Evolutionary conservation across 495 filamentous ascomycete species (phyloP).

Genomic region (Neurospora sp.): DNA sequence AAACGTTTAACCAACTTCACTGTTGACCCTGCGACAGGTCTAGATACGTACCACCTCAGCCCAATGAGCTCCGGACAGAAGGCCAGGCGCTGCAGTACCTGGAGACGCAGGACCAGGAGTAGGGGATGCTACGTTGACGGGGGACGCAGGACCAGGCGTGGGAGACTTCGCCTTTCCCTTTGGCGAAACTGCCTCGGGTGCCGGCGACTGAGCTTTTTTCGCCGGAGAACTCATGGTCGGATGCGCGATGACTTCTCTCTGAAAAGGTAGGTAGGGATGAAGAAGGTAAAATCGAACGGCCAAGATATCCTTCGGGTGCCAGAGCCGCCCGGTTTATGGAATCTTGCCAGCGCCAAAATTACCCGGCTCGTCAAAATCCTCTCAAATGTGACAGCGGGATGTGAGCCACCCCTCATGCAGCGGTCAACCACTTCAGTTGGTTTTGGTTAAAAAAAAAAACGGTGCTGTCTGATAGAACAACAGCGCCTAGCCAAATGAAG

Average conservation of each 20-base stretch:
- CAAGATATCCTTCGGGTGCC: background rate
- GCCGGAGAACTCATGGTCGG: background rate
- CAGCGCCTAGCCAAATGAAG: background rate
- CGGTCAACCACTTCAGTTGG: background rate
- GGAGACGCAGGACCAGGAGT: background rate
- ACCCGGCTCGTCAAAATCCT: background rate
- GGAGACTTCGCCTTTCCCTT: background rate
- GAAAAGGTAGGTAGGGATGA: background rate
- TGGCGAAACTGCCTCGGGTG: background rate
- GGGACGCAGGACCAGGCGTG: background rate
- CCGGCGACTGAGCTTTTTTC: background rate
- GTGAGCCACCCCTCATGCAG: background rate
- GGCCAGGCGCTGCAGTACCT: background rate
- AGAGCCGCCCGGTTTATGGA: background rate
- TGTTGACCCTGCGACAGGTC: background rate
- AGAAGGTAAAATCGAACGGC: background rate
- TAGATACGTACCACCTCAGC: background rate
- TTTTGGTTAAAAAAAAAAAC: background rate
- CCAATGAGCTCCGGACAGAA: constrained; percentile 7
- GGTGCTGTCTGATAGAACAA: background rate
- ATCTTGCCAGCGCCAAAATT: background rate
- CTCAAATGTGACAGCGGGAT: background rate
- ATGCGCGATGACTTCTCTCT: background rate
- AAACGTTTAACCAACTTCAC: background rate
- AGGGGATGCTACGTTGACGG: background rate